These are phyloP conservation scores for Solanum corneliomulleri DNA, from an alignment of 257 asterid species.

Conservation along the genomic window DNA sequence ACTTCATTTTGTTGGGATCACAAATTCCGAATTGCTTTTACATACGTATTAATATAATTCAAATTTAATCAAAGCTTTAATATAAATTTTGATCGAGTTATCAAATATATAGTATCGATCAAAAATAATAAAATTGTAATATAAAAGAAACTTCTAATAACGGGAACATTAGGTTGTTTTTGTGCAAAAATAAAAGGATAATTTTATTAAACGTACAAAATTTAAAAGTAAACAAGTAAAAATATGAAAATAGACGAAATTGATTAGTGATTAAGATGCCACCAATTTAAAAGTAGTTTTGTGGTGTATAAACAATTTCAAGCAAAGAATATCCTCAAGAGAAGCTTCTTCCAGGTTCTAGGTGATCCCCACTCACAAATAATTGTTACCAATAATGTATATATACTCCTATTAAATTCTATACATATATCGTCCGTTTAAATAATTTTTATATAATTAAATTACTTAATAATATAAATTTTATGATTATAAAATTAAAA, in stretches of 20 bases:
- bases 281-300: neutral
- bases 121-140: neutral
- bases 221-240: too few relatives aligned
- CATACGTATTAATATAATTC: too few relatives aligned
- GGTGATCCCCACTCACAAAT: constrained; percentile 19
- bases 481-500: neutral
- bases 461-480: too few relatives aligned
- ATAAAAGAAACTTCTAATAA: neutral
- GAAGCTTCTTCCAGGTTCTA: constrained; percentile 27
- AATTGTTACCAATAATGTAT: neutral
- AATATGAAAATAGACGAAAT: neutral
- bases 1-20: too few relatives aligned
- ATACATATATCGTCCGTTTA: accelerated
- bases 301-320: neutral
- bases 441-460: too few relatives aligned
- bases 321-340: constrained; percentile 5
- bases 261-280: neutral
- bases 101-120: neutral
- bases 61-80: too few relatives aligned
- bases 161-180: neutral
- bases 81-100: too few relatives aligned
- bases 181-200: neutral
- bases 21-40: too few relatives aligned
- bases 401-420: neutral
- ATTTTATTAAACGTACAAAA: too few relatives aligned